Base-by-base conservation (phyloP, 2,329 filamentous ascomycete genomes). In the Diaporthe nobilis region DNA sequence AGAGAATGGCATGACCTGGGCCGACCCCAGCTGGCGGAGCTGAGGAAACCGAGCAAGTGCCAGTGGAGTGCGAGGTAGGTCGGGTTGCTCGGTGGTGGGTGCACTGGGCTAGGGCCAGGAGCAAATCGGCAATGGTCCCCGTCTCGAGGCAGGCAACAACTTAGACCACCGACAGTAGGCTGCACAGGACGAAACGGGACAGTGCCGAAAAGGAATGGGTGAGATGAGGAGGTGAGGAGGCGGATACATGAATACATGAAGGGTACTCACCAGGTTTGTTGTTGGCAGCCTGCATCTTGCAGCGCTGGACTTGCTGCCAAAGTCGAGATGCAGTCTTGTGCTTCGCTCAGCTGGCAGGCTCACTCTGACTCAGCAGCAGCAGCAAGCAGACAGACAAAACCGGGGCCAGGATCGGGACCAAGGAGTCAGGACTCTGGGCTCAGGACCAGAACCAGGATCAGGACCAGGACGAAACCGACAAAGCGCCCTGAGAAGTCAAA, bases 241-340 rank as follows among this genome's bases (percentile, higher is more conserved):
- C 39, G 28, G 25, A 65, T 28, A 49, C 39, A 31, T 42, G 49
- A 49, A 70, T 71, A 73, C 70, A 63, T 58, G 37, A 34, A 9
- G 57, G 44, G 42, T 73, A 77, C 76, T 77, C 73, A 77, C 76
- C 76, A 72, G 72, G 42, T 47, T 73, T 77, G 70, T 58, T 67
- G 58, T 72, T 71, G 39, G 72, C 75, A 75, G 76, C 71, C 76
- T 77, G 76, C 76, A 77, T 77, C 73, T 77, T 77, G 68, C 73
- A 25, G 57, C 37, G 51, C 70, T 75, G 55, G 37, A 73, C 58
- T 57, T 42, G 58, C 47, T 25, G 47, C 39, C n/a, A 57, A 47
- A 51, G 39, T 75, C 72, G 63, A 72, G 68, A 60, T 28, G 60
- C 53, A 37, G 65, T 60, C n/a, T 42, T 71, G 34, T 74, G 75